Evolutionary conservation across 768 basidiomycete genomes (phyloP).

Genomic region (Lactarius sp.): DNA sequence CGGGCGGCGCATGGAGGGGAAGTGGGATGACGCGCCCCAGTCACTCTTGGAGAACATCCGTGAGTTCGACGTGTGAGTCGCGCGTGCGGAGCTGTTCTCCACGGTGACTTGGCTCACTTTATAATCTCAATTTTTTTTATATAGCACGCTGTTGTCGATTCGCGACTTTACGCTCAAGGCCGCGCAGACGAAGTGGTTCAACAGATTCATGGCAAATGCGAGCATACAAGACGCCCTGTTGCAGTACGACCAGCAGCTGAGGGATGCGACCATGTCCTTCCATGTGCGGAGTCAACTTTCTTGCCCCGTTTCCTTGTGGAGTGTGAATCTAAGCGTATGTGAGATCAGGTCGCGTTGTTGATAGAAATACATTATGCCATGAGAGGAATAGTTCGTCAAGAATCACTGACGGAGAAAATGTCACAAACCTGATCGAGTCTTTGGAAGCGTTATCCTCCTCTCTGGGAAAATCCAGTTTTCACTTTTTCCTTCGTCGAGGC

Average conservation of each 20-base stretch:
- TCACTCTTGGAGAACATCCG: slow-evolving; percentile 26
- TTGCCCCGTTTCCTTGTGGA: not conserved
- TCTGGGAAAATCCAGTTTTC: not conserved
- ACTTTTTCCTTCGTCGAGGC: slow-evolving; percentile 12
- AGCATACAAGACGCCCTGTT: slow-evolving; percentile 20
- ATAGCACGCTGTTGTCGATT: slow-evolving; percentile 24
- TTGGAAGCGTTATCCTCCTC: not conserved
- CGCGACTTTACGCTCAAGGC: slow-evolving; percentile 25
- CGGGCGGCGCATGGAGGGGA: slow-evolving; percentile 27
- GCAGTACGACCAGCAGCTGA: slow-evolving; percentile 18
- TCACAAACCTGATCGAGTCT: slow-evolving; percentile 6
- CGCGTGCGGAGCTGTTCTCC: not conserved
- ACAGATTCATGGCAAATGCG: slow-evolving; percentile 20
- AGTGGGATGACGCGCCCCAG: slow-evolving; percentile 26
- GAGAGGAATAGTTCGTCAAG: not conserved
- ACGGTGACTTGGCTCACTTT: not conserved
- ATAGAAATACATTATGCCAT: slow-evolving; percentile 27
- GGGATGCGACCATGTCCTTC: slow-evolving; percentile 24
- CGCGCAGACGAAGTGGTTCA: slow-evolving; percentile 25
- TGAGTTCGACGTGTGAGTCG: slow-evolving; percentile 25
- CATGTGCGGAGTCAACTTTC: slow-evolving; percentile 13
- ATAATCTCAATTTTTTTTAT: not conserved
- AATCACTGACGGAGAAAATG: slow-evolving; percentile 9
- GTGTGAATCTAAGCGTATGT: not conserved
- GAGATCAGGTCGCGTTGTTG: slow-evolving; percentile 22